Evolutionary conservation across 2,329 filamentous ascomycete genomes (phyloP).

Genomic region (Aspergillus sp.): DNA sequence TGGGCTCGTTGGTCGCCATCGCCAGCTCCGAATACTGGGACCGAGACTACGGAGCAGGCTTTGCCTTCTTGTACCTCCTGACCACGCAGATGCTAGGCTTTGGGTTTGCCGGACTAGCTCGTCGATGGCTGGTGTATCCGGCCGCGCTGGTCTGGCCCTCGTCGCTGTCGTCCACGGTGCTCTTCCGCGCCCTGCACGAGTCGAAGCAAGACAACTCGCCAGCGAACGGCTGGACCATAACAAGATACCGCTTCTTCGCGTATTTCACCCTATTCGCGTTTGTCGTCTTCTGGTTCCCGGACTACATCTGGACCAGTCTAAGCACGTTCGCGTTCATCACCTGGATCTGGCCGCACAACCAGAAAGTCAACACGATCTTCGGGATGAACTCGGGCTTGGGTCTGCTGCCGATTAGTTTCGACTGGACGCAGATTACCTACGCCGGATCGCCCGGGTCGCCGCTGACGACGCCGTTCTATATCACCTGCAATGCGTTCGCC

Average conservation of each 20-base stretch:
- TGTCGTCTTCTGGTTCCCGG: constrained; percentile 44
- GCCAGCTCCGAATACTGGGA: constrained; percentile 29
- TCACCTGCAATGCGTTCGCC: constrained; percentile 49
- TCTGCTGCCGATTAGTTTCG: constrained; percentile 38
- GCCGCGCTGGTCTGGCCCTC: constrained; percentile 15
- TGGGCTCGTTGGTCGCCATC: constrained; percentile 25
- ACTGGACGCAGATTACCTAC: constrained; percentile 36
- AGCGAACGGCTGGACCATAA: constrained; percentile 14
- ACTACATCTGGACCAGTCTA: constrained; percentile 41
- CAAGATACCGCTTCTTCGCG: constrained; percentile 12
- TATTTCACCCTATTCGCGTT: constrained; percentile 12
- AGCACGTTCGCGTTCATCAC: constrained; percentile 41
- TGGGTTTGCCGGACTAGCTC: constrained; percentile 13
- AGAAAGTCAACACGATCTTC: constrained; percentile 21
- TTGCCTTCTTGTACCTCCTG: constrained; percentile 26
- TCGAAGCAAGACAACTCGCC: constrained; percentile 6
- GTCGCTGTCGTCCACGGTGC: constrained; percentile 14
- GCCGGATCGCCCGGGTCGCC: constrained; percentile 19
- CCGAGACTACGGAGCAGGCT: constrained; percentile 24
- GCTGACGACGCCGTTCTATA: constrained; percentile 32
- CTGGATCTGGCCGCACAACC: constrained; percentile 40
- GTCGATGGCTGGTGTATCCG: constrained; percentile 16
- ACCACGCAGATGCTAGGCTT: constrained; percentile 26
- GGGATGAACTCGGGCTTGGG: constrained; percentile 20
- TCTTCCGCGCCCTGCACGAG: constrained; percentile 15